A percentile compares a stretch with the other conserved stretches of the same genome.
Conservation (phyloP, 257 asterid species). For the Nicotiana knightiana region DNA sequence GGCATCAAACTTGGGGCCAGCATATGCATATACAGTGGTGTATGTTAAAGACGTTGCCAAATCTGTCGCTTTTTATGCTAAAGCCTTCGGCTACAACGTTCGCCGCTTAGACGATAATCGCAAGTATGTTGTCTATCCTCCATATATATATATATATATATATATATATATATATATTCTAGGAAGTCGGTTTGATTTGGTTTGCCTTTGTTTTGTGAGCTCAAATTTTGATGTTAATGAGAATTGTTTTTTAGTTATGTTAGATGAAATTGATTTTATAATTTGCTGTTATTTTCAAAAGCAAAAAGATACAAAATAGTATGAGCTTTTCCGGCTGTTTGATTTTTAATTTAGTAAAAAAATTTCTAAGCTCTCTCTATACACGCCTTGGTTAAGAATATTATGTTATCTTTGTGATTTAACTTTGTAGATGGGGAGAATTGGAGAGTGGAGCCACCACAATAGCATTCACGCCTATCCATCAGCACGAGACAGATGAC, state of each 20-base stretch:
- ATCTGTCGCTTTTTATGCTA: constrained; percentile 59
- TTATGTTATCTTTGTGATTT: not conserved
- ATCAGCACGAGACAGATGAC: constrained; percentile 80
- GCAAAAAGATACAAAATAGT: not conserved
- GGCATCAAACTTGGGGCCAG: constrained; percentile 47
- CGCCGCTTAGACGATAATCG: constrained; percentile 60
- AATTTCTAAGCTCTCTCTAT: no score
- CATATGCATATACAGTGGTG: constrained; percentile 63
- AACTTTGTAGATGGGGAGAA: constrained; percentile 67
- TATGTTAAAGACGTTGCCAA: constrained; percentile 69
- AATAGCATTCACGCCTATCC: constrained; percentile 71
- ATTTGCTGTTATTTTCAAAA: not conserved
- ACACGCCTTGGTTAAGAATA: not conserved
- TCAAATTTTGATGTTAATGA: not conserved
- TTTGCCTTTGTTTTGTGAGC: not conserved
- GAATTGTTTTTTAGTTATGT: not conserved
- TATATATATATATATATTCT: no score
- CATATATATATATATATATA: no score
- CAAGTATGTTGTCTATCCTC: constrained; percentile 26
- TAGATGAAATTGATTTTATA: not conserved
- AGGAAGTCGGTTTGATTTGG: not conserved
- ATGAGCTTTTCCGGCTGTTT: no score
- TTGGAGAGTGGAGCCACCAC: constrained; percentile 80
- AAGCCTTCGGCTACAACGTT: constrained; percentile 66
- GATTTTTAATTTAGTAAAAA: no score